These are phyloP conservation scores for Kodamaea sp. DNA, from an alignment of 1,139 yeast genomes.

Conservation along the genomic window DNA sequence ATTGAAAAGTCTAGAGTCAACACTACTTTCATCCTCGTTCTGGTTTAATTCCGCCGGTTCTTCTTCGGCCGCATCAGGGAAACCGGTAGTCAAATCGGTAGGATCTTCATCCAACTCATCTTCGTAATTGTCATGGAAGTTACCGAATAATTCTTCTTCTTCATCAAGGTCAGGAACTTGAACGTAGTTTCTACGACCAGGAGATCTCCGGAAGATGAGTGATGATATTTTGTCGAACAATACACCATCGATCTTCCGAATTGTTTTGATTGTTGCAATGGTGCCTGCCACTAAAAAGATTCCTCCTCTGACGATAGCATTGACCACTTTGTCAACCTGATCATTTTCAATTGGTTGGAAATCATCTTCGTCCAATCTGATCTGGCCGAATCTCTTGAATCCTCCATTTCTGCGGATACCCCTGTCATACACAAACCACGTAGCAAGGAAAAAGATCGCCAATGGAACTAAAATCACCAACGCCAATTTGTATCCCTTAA, in stretches of 20 bases:
- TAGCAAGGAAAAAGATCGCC: slow-evolving; percentile 53
- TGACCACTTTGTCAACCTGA: slow-evolving; percentile 62
- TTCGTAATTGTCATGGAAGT: slow-evolving; percentile 48
- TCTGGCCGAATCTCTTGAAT: slow-evolving; percentile 79
- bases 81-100: slow-evolving; percentile 8
- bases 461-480: slow-evolving; percentile 61
- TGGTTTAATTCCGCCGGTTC: slow-evolving; percentile 7
- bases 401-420: slow-evolving; percentile 84
- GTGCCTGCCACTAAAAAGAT: slow-evolving; percentile 52
- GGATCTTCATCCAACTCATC: slow-evolving; percentile 46
- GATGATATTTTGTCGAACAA: slow-evolving; percentile 38
- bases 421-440: slow-evolving; percentile 77
- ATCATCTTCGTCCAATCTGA: slow-evolving; percentile 70
- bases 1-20: slow-evolving; percentile 39
- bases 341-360: slow-evolving; percentile 67
- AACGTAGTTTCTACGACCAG: slow-evolving; percentile 46
- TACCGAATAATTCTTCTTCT: slow-evolving; percentile 51
- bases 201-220: slow-evolving; percentile 39
- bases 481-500: slow-evolving; percentile 55
- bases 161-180: slow-evolving; percentile 47
- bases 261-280: slow-evolving; percentile 41
- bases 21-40: slow-evolving; percentile 7
- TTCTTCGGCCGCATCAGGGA: slow-evolving; percentile 10
- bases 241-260: slow-evolving; percentile 36
- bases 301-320: slow-evolving; percentile 60